Base-by-base conservation (phyloP, 176 grass and related monocot genomes). In the Zea mays region DNA sequence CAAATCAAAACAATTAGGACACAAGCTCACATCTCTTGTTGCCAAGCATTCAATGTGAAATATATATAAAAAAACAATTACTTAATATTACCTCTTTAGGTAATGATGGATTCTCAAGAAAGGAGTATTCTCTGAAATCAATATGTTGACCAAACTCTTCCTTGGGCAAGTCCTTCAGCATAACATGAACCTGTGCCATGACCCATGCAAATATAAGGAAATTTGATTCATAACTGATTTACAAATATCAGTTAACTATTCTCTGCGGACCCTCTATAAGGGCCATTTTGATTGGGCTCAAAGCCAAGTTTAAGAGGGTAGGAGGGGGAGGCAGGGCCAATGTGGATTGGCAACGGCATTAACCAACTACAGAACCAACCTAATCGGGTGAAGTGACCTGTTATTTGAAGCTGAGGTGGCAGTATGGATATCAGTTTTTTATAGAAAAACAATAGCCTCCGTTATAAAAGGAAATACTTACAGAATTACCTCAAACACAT, bases 121-220 rank as follows among this genome's bases (percentile, higher is more conserved):
- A 98, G 10, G 95, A 94, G 73, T 94, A 98, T 79, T 94, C 95
- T 88, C 91, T 92, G 42, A 98, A 98, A 79, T 86, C 87, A 84
- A 98, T 92, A 34, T 36, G 34, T 50, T 89, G 85, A 36, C 95
- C 95, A 77, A 92, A 94, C 58, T 98, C 91, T 71, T 72, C 84
- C 87, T 94, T 45, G 39, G 95, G 16, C 66, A 98, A 77, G 59
- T 90, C 85, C 63, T 88, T 92, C n/a, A 98, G 85, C 95, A 98
- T 98, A 55, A 92, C 74, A 84, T 98, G 73, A 54, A 98, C 85
- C 95, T 98, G 69, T 65, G 85, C 21, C 65, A 80, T 81, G 50
- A 60, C 83, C 52, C 42, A 40, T 41, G 65, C 21, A 75, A 73
- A 46, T 12, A 62, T 62, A 46, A 78, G 34, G 4, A 81, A 74